These are phyloP conservation scores for Coemansia sp. DNA, from an alignment of 192 early-diverging fungal species.

Conservation along the genomic window DNA sequence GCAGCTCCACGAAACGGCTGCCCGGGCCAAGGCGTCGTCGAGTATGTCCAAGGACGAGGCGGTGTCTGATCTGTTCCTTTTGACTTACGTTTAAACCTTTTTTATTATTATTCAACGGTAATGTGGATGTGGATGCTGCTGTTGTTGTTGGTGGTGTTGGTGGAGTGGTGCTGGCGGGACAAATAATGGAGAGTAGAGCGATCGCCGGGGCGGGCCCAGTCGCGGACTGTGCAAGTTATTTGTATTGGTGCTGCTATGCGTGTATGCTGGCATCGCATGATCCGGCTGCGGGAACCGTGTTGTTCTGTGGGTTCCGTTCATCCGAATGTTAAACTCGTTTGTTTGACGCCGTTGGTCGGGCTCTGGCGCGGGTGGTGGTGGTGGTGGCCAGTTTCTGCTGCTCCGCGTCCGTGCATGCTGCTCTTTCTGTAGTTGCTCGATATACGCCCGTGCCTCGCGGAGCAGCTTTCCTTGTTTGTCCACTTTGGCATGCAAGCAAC, in stretches of 20 bases:
- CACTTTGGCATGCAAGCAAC: constrained; percentile 12
- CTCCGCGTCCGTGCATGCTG: not conserved
- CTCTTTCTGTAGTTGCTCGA: constrained; percentile 13
- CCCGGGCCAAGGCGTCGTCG: not conserved
- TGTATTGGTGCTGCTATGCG: not conserved
- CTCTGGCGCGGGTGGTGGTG: no score
- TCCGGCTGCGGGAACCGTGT: not conserved
- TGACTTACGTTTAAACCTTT: constrained; percentile 19
- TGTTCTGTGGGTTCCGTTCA: not conserved
- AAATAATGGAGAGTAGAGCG: constrained; percentile 12
- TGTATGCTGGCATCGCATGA: not conserved
- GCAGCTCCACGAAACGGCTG: constrained; percentile 4
- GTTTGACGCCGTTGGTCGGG: not conserved
- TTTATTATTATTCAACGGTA: not conserved
- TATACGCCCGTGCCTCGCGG: constrained; percentile 18
- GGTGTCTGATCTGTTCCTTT: constrained; percentile 27
- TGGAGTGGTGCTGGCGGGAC: not conserved
- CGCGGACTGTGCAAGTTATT: not conserved
- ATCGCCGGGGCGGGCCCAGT: constrained; percentile 9
- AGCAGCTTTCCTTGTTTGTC: constrained; percentile 29
- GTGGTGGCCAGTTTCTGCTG: not conserved
- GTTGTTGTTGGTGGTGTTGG: not conserved
- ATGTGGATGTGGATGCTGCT: not conserved
- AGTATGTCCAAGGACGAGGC: constrained; percentile 7
- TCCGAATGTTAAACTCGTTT: not conserved